A percentile compares a stretch with the other conserved stretches of the same genome.
Conservation (phyloP, 495 filamentous ascomycete genomes). For the Daldinia childiae region DNA sequence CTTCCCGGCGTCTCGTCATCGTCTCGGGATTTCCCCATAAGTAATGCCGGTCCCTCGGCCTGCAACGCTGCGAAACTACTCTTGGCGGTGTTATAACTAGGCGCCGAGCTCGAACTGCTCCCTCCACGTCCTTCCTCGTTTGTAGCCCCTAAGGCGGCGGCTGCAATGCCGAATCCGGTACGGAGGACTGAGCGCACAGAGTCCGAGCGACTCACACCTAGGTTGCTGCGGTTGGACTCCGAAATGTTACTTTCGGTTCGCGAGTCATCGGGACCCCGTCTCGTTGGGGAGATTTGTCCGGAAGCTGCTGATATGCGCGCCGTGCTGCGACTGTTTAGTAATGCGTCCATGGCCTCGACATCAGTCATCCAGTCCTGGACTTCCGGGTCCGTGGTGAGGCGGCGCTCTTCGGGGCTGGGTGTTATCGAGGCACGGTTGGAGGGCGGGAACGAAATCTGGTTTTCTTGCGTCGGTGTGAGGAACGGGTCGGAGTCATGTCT, state of each 20-base stretch:
- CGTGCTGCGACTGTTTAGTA: slow-evolving; percentile 45
- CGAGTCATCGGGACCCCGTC: slow-evolving; percentile 31
- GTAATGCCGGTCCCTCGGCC: slow-evolving; percentile 71
- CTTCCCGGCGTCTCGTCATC: slow-evolving; percentile 52
- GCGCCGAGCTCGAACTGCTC: slow-evolving; percentile 54
- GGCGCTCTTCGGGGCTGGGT: slow-evolving; percentile 45
- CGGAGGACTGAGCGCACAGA: slow-evolving; percentile 43
- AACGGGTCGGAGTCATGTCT: slow-evolving; percentile 54
- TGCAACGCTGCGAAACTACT: slow-evolving; percentile 69
- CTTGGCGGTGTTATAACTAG: slow-evolving; percentile 74
- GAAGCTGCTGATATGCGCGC: not conserved
- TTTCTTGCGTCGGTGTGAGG: slow-evolving; percentile 49
- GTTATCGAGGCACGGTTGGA: slow-evolving; percentile 39
- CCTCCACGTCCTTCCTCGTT: slow-evolving; percentile 43
- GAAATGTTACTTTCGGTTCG: slow-evolving; percentile 54
- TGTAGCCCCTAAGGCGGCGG: slow-evolving; percentile 35
- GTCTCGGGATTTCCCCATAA: slow-evolving; percentile 49
- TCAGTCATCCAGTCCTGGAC: slow-evolving; percentile 69
- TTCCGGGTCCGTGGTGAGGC: slow-evolving; percentile 56
- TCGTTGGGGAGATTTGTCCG: not conserved
- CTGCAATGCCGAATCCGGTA: slow-evolving; percentile 36
- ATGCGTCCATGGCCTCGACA: slow-evolving; percentile 64
- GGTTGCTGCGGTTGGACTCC: slow-evolving; percentile 49
- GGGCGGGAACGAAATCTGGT: slow-evolving; percentile 37
- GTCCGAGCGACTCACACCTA: slow-evolving; percentile 45